Evolutionary conservation across 164 flowering plant species (phyloP).

Genomic region (Pachysandra terminalis): DNA sequence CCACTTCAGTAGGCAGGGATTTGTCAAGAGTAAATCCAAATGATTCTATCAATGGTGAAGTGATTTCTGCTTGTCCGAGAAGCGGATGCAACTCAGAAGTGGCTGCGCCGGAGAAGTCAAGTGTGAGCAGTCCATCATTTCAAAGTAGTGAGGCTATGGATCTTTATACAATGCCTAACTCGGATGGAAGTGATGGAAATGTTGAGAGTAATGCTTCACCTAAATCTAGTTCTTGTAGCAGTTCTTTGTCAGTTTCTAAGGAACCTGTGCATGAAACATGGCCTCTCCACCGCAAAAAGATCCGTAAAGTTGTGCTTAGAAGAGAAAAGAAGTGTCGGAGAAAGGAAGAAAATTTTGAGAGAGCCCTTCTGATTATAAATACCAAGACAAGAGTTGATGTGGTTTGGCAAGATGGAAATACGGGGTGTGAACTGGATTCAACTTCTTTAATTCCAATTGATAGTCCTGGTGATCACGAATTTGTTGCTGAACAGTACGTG

Average conservation of each 20-base stretch:
- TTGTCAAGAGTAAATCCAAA: slow-evolving; percentile 24
- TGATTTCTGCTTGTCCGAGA: slow-evolving; percentile 29
- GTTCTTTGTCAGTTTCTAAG: slow-evolving; percentile 47
- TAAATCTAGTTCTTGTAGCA: slow-evolving; percentile 43
- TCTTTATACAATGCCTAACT: slow-evolving; percentile 28
- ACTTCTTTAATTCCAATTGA: slow-evolving; percentile 76
- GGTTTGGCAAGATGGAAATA: slow-evolving; percentile 86
- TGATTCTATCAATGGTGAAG: slow-evolving; percentile 30
- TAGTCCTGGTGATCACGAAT: slow-evolving; percentile 94
- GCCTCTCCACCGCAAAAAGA: slow-evolving; percentile 78
- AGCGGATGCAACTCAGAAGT: slow-evolving; percentile 39
- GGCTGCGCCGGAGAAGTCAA: slow-evolving; percentile 30
- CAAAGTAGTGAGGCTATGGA: slow-evolving; percentile 33
- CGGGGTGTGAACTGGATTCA: slow-evolving; percentile 46
- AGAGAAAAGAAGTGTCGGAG: slow-evolving; percentile 71
- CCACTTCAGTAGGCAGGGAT: slow-evolving; percentile 29
- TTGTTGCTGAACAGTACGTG: slow-evolving; percentile 91
- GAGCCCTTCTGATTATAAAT: slow-evolving; percentile 67
- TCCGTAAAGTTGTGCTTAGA: slow-evolving; percentile 64
- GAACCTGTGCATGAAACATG: slow-evolving; percentile 56
- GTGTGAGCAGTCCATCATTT: slow-evolving; percentile 10
- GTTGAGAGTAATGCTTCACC: slow-evolving; percentile 21
- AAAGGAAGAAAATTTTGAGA: slow-evolving; percentile 78
- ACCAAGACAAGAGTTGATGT: slow-evolving; percentile 82
- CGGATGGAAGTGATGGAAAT: slow-evolving; percentile 31